Conservation (phyloP, 306 rosid species). For the Crataegus laevigata region DNA sequence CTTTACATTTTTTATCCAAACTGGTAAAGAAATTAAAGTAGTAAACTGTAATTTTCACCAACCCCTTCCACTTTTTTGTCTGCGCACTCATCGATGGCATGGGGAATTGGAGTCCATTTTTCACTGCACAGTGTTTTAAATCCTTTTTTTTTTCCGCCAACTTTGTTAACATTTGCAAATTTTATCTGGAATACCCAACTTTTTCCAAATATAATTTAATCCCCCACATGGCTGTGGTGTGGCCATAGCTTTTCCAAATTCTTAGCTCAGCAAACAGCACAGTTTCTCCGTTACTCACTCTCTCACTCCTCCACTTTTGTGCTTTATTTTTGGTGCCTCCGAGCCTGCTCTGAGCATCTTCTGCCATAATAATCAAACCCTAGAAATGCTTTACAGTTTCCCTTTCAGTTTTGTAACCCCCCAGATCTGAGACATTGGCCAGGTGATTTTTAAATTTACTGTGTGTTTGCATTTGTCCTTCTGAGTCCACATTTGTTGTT, state of each 20-base stretch:
- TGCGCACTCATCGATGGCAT: too few species aligned
- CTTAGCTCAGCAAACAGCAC: conserved; percentile 21
- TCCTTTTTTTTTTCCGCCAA: background rate
- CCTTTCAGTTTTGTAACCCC: conserved; percentile 6
- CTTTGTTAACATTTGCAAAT: background rate
- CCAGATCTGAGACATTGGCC: conserved; percentile 44
- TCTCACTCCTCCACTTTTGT: conserved; percentile 1
- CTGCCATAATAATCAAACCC: conserved; percentile 26
- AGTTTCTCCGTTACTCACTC: conserved; percentile 17
- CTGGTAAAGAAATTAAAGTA: background rate
- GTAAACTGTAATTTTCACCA: background rate
- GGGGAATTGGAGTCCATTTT: background rate
- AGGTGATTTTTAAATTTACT: background rate
- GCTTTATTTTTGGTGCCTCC: conserved; percentile 30
- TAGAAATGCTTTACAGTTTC: conserved; percentile 24
- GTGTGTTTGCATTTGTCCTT: conserved; percentile 7
- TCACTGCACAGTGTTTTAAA: background rate
- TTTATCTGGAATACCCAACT: background rate
- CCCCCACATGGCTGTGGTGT: background rate
- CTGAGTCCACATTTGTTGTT: background rate
- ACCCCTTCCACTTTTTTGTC: too few species aligned
- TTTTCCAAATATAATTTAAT: conserved; percentile 2
- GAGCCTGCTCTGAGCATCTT: background rate
- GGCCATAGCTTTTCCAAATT: conserved; percentile 13
- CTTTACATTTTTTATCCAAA: background rate